These are phyloP conservation scores for Pleodorina starrii DNA, from an alignment of 139 green algal genomes.

Conservation along the genomic window DNA sequence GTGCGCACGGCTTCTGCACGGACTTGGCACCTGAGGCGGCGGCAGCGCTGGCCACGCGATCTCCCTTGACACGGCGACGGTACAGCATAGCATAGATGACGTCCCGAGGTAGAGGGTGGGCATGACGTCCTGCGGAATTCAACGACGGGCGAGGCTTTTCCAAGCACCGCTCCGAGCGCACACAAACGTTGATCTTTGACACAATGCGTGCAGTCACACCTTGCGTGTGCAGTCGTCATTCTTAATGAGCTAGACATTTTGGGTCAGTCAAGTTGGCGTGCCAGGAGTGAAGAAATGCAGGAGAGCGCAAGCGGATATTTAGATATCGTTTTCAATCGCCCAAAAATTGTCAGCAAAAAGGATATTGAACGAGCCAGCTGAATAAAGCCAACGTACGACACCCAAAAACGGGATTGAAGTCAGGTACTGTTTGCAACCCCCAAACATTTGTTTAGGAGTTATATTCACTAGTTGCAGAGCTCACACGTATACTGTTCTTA, in stretches of 20 bases:
- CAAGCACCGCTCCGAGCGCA: neutral
- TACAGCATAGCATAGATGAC: neutral
- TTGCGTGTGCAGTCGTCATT: neutral
- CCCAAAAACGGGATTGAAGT: too few species aligned
- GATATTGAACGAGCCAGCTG: too few species aligned
- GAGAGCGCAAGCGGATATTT: too few species aligned
- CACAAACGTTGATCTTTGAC: neutral
- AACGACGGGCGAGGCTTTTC: neutral
- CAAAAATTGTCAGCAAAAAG: too few species aligned
- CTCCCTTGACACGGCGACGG: neutral
- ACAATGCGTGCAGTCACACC: neutral
- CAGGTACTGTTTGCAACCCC: too few species aligned
- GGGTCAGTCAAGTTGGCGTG: neutral
- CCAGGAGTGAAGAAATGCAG: too few species aligned
- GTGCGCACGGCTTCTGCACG: too few species aligned
- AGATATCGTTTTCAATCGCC: too few species aligned
- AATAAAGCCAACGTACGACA: too few species aligned
- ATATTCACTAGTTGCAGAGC: too few species aligned
- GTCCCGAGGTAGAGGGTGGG: constrained; percentile 8
- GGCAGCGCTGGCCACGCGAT: neutral
- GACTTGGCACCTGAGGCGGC: neutral
- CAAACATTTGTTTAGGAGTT: too few species aligned
- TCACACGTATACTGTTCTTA: too few species aligned
- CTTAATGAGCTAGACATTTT: constrained; percentile 9
- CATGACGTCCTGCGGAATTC: constrained; percentile 14